Conservation (phyloP, 2,329 filamentous ascomycete species). For the Chaetomiaceae sp. region DNA sequence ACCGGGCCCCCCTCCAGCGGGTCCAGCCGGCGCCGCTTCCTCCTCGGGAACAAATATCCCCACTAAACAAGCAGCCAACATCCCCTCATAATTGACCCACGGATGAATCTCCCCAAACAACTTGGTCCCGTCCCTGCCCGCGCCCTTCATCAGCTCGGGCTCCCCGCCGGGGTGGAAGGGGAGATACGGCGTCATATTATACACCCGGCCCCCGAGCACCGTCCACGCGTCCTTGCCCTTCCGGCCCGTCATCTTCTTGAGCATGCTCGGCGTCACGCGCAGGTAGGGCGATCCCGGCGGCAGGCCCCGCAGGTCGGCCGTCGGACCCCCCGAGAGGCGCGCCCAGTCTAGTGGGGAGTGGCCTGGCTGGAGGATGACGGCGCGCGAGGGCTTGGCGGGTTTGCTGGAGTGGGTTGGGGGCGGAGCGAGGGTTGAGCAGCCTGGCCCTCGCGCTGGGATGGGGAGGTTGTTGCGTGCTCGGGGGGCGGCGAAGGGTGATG, state of each 20-base stretch:
- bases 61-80: constrained; percentile 60
- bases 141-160: constrained; percentile 63
- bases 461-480: constrained; percentile 27
- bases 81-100: constrained; percentile 70
- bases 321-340: constrained; percentile 59
- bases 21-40: constrained; percentile 34
- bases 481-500: constrained; percentile 6
- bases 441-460: constrained; percentile 18
- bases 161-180: constrained; percentile 88
- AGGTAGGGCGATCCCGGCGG: constrained; percentile 51
- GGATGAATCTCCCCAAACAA: constrained; percentile 65
- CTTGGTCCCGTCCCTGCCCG: constrained; percentile 57
- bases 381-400: constrained; percentile 56
- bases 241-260: constrained; percentile 74
- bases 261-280: constrained; percentile 75
- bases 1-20: constrained; percentile 29
- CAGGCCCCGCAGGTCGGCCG: constrained; percentile 63
- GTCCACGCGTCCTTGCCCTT: constrained; percentile 88
- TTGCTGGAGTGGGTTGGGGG: constrained; percentile 51
- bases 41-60: constrained; percentile 60
- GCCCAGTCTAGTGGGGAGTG: constrained; percentile 98
- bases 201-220: constrained; percentile 81
- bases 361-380: constrained; percentile 80
- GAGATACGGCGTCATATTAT: constrained; percentile 87
- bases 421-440: constrained; percentile 41